phyloP scores from a whole-genome alignment of 2,329 filamentous ascomycete genomes.

The Hymenoscyphus scutula region DNA sequence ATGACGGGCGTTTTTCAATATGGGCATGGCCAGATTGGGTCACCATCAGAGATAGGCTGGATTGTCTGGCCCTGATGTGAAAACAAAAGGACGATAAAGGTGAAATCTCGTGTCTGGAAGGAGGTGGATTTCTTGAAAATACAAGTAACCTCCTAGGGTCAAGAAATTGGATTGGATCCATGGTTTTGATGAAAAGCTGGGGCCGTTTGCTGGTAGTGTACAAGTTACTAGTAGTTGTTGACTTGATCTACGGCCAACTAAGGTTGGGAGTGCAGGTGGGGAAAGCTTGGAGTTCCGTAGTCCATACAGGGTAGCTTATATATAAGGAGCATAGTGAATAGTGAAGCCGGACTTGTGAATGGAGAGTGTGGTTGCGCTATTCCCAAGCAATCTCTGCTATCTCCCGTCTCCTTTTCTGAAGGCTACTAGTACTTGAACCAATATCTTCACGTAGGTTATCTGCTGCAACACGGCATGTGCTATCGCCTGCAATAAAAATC shows the following conservation, averaged over 20 bases:
- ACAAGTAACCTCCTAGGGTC: too few relatives aligned
- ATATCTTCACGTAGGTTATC: neutral
- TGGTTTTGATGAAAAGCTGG: neutral
- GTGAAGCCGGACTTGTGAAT: neutral
- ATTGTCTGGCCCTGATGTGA: neutral
- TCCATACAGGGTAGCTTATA: too few relatives aligned
- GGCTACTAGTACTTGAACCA: too few relatives aligned
- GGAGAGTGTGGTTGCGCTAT: conserved; percentile 3
- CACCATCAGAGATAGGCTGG: neutral
- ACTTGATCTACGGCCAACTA: neutral
- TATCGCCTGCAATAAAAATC: conserved; percentile 6
- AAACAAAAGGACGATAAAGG: too few relatives aligned
- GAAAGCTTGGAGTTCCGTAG: neutral
- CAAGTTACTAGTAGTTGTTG: too few relatives aligned
- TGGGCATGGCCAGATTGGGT: neutral
- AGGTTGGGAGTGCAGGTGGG: neutral
- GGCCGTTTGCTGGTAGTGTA: neutral
- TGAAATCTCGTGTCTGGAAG: too few relatives aligned
- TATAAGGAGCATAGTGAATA: neutral
- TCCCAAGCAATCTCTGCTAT: neutral
- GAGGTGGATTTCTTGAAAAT: too few relatives aligned
- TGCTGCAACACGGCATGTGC: neutral
- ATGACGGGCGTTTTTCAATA: neutral
- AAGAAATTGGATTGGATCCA: neutral
- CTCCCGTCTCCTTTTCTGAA: neutral